Evolutionary conservation across 1,139 yeast genomes (phyloP).

Genomic region (Geotrichum australiense): DNA sequence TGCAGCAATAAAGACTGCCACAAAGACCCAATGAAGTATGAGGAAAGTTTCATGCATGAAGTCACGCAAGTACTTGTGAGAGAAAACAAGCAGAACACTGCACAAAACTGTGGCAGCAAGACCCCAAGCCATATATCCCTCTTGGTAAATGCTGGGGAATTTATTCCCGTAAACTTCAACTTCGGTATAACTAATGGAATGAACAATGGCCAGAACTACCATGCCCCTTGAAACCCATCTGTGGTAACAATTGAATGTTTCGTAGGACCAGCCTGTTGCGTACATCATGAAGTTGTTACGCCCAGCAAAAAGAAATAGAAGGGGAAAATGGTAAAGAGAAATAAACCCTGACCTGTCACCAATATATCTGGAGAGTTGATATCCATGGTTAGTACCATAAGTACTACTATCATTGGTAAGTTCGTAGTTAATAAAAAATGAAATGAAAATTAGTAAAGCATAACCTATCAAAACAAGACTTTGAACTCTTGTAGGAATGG

Average conservation of each 20-base stretch:
- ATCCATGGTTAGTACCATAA: conserved; percentile 15
- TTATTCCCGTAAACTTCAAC: not conserved
- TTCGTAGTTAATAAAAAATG: conserved; percentile 16
- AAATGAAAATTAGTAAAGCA: conserved; percentile 15
- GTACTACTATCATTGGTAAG: conserved; percentile 16
- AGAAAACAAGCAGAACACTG: conserved; percentile 41
- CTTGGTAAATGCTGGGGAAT: not conserved
- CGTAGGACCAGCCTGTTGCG: conserved; percentile 55
- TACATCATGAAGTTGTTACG: conserved; percentile 52
- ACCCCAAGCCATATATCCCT: conserved; percentile 35
- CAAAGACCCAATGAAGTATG: conserved; percentile 45
- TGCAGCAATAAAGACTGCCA: conserved; percentile 38
- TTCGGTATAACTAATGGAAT: conserved; percentile 22
- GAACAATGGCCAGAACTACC: conserved; percentile 39
- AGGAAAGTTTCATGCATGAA: conserved; percentile 59
- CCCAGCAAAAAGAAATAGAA: conserved; percentile 54
- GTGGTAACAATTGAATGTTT: conserved; percentile 54
- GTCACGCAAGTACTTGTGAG: conserved; percentile 47
- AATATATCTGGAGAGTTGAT: conserved; percentile 28
- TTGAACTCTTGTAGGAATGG: conserved; percentile 24
- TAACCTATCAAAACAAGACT: conserved; percentile 22
- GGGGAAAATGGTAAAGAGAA: conserved; percentile 47
- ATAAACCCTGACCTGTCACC: conserved; percentile 56
- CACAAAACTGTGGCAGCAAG: conserved; percentile 41
- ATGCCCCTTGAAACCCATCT: conserved; percentile 52